Evolutionary conservation across 2,329 filamentous ascomycete species (phyloP).

Genomic region (Trichoderma sp.): DNA sequence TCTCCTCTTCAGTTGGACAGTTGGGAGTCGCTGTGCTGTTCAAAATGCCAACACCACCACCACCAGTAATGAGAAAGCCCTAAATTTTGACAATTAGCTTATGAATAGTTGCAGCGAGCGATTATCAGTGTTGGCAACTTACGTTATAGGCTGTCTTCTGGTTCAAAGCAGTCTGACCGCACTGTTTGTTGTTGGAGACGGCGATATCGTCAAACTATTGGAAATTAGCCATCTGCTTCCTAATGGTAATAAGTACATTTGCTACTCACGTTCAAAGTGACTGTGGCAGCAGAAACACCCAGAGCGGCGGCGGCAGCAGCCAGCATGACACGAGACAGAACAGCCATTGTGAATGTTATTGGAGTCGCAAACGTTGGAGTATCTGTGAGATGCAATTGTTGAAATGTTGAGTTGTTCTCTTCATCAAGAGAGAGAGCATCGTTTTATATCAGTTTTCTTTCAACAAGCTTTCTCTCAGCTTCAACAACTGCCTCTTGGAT

Average conservation of each 20-base stretch:
- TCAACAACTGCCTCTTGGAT: not conserved
- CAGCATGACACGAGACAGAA: not conserved
- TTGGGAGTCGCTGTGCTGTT: not conserved
- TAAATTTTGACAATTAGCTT: not conserved
- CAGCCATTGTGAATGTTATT: not conserved
- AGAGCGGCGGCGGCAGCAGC: not conserved
- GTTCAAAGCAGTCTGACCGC: not conserved
- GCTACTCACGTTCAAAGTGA: not conserved
- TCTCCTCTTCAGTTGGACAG: not conserved
- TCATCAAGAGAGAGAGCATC: not conserved
- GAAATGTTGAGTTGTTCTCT: not conserved
- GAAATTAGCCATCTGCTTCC: not conserved
- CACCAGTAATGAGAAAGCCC: not conserved
- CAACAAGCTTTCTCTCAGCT: not conserved
- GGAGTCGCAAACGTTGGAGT: not conserved
- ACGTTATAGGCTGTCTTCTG: not conserved
- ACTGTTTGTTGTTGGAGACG: not conserved
- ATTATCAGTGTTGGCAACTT: not conserved
- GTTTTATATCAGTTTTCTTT: not conserved
- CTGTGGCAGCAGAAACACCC: not conserved
- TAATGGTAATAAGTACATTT: not conserved
- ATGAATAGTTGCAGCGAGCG: rapidly evolving
- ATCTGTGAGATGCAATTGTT: not conserved
- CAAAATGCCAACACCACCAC: not conserved
- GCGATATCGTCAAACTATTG: not conserved